Percentiles rank a stretch among this genome's conserved stretches.
Conservation (phyloP, 192 early-diverging fungal genomes). For the Linnemannia exigua region DNA sequence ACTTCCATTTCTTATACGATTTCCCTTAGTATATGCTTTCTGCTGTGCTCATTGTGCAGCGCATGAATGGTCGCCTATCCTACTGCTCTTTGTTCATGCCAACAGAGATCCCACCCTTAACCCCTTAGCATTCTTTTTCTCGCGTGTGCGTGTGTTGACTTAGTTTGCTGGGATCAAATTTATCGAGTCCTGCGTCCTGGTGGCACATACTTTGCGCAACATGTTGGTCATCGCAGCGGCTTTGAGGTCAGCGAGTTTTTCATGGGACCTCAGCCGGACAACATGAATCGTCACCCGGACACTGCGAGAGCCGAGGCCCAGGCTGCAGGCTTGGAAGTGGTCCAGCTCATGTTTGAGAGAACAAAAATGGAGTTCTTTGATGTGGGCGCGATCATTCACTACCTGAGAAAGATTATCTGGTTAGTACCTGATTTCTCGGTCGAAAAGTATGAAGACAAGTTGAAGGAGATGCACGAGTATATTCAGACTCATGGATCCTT, state of each 20-base stretch:
- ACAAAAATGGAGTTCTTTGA: constrained; percentile 43
- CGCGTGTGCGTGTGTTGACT: background rate
- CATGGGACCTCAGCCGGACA: constrained; percentile 25
- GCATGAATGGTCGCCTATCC: too few relatives aligned
- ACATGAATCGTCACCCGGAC: constrained; percentile 25
- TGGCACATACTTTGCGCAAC: constrained; percentile 45
- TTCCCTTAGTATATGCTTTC: too few relatives aligned
- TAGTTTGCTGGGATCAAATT: constrained; percentile 34
- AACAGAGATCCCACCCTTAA: too few relatives aligned
- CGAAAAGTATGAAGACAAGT: constrained; percentile 46
- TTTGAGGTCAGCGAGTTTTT: constrained; percentile 38
- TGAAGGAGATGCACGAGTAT: constrained; percentile 33
- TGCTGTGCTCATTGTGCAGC: too few relatives aligned
- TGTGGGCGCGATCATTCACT: constrained; percentile 49
- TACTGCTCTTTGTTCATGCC: too few relatives aligned
- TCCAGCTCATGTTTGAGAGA: constrained; percentile 15
- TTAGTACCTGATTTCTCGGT: constrained; percentile 43
- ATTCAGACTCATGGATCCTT: constrained; percentile 42
- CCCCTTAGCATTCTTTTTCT: background rate
- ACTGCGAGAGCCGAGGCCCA: constrained; percentile 18
- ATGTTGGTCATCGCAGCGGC: constrained; percentile 40
- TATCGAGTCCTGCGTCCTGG: constrained; percentile 27
- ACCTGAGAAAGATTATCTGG: constrained; percentile 43
- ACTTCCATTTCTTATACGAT: too few relatives aligned
- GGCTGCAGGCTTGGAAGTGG: constrained; percentile 26